A percentile compares a stretch with the other conserved stretches of the same genome.
These are phyloP conservation scores for Eimeria brunetti DNA, from an alignment of 169 alveolate species.

Conservation along the genomic window DNA sequence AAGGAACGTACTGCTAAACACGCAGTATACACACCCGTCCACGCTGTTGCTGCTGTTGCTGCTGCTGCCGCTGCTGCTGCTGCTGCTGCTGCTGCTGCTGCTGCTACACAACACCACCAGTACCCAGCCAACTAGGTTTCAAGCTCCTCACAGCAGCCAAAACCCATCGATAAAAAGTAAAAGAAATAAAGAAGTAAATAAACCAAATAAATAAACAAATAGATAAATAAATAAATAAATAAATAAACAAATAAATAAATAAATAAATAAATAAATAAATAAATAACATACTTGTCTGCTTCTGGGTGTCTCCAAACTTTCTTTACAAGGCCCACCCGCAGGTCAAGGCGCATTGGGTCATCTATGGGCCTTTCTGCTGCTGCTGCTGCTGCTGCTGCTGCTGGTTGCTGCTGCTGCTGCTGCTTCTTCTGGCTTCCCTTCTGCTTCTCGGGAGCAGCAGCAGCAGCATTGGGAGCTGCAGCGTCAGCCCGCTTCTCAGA, in stretches of 20 bases:
- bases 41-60: conserved; percentile 6
- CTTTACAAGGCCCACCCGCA: conserved; percentile 14
- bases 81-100: conserved; percentile 1
- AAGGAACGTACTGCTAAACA: background rate
- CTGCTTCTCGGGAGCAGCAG: too few relatives aligned
- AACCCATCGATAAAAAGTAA: background rate
- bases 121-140: too few relatives aligned
- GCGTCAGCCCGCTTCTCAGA: background rate
- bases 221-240: too few relatives aligned
- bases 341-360: conserved; percentile 16
- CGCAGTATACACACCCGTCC: background rate
- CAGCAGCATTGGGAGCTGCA: background rate
- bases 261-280: too few relatives aligned
- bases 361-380: background rate
- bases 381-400: background rate
- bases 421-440: background rate
- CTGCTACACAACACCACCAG: too few relatives aligned
- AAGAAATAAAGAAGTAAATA: too few relatives aligned
- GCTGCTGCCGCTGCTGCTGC: background rate
- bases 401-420: background rate
- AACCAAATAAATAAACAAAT: too few relatives aligned
- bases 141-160: too few relatives aligned
- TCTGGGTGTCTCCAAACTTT: conserved; percentile 52
- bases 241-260: too few relatives aligned
- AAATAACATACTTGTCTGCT: conserved; percentile 23